Evolutionary conservation across 192 early-diverging fungal species (phyloP), one percentile per base, ranked within the genome.

Genomic region (Nowakowskiella sp.): DNA sequence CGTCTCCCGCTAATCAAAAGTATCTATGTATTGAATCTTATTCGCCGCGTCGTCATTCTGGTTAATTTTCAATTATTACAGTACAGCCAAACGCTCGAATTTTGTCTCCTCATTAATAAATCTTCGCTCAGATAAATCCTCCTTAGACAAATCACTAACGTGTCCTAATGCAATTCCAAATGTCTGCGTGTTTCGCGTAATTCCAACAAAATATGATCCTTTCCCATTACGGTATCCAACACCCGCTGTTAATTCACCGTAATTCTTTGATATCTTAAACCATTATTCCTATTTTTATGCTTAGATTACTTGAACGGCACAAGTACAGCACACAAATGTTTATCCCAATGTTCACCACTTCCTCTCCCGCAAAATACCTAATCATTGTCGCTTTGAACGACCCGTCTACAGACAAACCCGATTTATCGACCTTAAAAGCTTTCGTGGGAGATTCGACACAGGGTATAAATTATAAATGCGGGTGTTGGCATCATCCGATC

Each of bases 401-500:
- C 16, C 62, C 63, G 22, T 27, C 36, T 49, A 79, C 80, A 29
- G 85, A 87, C 44, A 74, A 54, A 36, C 91, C 91, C 27, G 83
- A 90, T 61, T 51, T 85, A 60, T 61, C 51, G 39, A 86, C 88
- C 1, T 52, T 93, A 16, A 78, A 73, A 21, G 87, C 86, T 1
- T 91, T 91, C 62, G 65, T 85, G 23, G 87, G 77, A 13, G 67
- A 57, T 50, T 72, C 68, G 13, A 77, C 68, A 6, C 88, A 91
- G 68, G 91, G 86, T 1, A 77, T 93, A 55, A 90, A 81, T 65
- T 93, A 93, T 64, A 67, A 72, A 47, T 72, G 79, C 9, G 87
- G 85, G 58, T 75, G 82, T 42, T 93, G 91, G 91, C 91, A 93
- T 61, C 87, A 89, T 64, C 90, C 90, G 13, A 91, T 93, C 88